Base-by-base conservation (phyloP, 768 basidiomycete species). In the Amylocystis lapponica region DNA sequence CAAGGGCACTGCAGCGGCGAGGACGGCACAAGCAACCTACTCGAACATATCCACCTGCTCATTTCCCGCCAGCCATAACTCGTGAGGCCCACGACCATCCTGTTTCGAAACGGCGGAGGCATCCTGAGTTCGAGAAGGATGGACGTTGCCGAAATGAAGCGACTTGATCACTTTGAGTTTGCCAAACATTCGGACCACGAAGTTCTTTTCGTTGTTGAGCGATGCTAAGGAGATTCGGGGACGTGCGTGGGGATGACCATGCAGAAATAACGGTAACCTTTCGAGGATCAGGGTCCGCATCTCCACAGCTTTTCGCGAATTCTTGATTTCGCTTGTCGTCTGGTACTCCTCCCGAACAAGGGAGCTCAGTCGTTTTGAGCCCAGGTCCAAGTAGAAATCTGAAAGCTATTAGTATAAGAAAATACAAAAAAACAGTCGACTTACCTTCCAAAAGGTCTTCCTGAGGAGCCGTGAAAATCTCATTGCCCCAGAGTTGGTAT, bases 361-460 rank as follows among this genome's bases (percentile, higher is more conserved):
- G 11, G 69, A 66, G 46, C 83, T 86, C 20, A 98, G 71, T 4
- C 77, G 74, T 25, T 71, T 76, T 3, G 85, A 86, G 3, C 95
- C 95, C 9, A 98, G 72, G 17, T 69, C 65, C 0, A 67, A 59
- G 54, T 96, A 97, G 56, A 98, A 87, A 1, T 65, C 86, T 86
- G 47, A 29, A 8, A 34, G 48, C 27, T 19, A 10, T 2, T 13
- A 22, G 43, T 2, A 20, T 12, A 31, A n/a, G n/a, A n/a, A n/a
- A n/a, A n/a, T n/a, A n/a, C n/a, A n/a, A n/a, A 13, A 16, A 11
- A 17, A 7, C 2, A 27, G 26, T 2, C n/a, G 12, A 38, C 57
- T 41, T 49, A 88, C 83, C 75, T 78, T 98, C 95, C 10, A 98
- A 70, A 7, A 90, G 70, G 52, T 95, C 91, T 59, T 98, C 94